Conservation (phyloP, 345 rosid species). For the Linum tenue region DNA sequence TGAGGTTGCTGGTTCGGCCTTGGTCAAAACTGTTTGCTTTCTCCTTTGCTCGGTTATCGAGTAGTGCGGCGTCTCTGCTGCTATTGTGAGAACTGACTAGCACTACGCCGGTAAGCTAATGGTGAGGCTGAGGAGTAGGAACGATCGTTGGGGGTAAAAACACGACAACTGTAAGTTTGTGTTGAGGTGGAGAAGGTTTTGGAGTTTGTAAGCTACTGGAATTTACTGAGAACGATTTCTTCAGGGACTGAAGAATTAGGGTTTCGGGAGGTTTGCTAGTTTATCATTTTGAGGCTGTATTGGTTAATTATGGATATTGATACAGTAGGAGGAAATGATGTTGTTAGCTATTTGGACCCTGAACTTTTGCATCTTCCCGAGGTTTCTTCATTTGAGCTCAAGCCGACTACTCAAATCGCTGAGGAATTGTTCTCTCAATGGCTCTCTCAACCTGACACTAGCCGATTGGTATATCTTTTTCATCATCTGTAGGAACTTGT, state of each 20-base stretch:
- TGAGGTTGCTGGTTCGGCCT: neutral
- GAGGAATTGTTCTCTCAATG: conserved; percentile 67
- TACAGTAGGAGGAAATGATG: neutral
- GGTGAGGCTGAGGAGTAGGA: neutral
- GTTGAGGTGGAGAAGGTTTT: neutral
- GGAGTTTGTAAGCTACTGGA: too few species aligned
- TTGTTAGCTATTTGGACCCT: conserved; percentile 29
- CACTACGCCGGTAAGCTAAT: neutral
- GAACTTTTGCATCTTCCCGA: conserved; percentile 69
- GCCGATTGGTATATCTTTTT: conserved; percentile 38
- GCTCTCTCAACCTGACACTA: conserved; percentile 74
- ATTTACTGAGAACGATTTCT: neutral
- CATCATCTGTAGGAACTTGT: too few species aligned
- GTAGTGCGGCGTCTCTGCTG: neutral
- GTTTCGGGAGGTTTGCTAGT: conserved; percentile 5
- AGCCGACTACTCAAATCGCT: conserved; percentile 39
- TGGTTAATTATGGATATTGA: conserved; percentile 20
- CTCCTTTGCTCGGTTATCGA: neutral
- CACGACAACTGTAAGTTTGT: neutral
- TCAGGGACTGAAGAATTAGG: conserved; percentile 12
- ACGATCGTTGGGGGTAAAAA: neutral
- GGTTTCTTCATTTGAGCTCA: conserved; percentile 46
- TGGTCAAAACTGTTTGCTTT: neutral
- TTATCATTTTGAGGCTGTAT: neutral
- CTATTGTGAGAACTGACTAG: neutral